These are phyloP conservation scores for Termitomyces sp. DNA, from an alignment of 768 basidiomycete species.

Conservation along the genomic window DNA sequence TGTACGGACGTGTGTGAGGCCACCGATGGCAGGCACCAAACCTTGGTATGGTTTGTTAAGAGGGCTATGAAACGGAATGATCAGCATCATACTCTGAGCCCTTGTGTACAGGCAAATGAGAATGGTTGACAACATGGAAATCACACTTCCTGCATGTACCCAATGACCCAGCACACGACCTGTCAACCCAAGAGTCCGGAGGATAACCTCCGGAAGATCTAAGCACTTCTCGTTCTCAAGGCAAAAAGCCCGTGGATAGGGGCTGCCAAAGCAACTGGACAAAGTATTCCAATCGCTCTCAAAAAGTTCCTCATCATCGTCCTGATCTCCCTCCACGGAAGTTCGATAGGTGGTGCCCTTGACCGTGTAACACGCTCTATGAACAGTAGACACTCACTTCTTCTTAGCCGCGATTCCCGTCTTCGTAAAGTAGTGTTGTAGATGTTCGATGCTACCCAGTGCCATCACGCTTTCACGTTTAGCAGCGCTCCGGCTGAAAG, in stretches of 20 bases:
- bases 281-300: neutral
- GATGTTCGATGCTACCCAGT: conserved; percentile 92
- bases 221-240: neutral
- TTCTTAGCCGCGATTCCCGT: conserved; percentile 71
- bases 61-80: conserved; percentile 21
- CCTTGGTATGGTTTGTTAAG: conserved; percentile 52
- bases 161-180: neutral
- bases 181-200: neutral
- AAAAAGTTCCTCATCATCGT: neutral
- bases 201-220: neutral
- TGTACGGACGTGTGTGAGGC: conserved; percentile 41
- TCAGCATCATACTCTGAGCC: conserved; percentile 3
- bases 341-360: neutral
- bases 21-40: conserved; percentile 76
- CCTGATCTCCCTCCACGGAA: neutral
- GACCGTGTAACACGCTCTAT: neutral
- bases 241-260: neutral
- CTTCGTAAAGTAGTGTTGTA: conserved; percentile 94
- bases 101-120: neutral
- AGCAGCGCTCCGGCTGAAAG: conserved; percentile 87
- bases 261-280: neutral
- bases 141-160: neutral
- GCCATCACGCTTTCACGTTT: conserved; percentile 94
- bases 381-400: conserved; percentile 47
- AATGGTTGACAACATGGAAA: neutral